These are phyloP conservation scores for Dichotomopilus funicola DNA, from an alignment of 2,329 filamentous ascomycete species.

Conservation along the genomic window DNA sequence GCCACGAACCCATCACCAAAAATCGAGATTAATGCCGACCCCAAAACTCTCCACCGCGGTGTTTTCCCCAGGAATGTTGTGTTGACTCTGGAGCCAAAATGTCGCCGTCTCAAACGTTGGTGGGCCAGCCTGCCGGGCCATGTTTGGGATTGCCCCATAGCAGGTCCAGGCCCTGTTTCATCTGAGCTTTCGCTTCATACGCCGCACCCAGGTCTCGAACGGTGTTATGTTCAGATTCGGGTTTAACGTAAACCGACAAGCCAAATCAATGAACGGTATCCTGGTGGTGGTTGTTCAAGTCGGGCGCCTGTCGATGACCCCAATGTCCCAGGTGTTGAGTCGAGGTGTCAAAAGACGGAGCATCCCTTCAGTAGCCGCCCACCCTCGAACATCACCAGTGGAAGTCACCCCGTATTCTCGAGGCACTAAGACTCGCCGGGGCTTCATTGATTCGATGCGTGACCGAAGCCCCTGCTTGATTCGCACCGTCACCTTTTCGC, in stretches of 20 bases:
- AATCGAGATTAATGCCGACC: constrained; percentile 3
- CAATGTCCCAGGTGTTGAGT: neutral
- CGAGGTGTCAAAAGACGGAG: too few species aligned
- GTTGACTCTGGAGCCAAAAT: constrained; percentile 15
- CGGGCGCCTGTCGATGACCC: neutral
- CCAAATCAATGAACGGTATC: too few species aligned
- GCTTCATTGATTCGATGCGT: constrained; percentile 1
- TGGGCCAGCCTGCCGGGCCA: constrained; percentile 24
- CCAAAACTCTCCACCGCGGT: neutral
- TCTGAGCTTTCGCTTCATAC: constrained; percentile 14
- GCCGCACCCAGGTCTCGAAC: neutral
- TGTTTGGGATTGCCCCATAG: constrained; percentile 27
- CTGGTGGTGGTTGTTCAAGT: too few species aligned
- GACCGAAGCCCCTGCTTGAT: constrained; percentile 10
- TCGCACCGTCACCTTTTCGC: constrained; percentile 2
- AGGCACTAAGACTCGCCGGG: neutral
- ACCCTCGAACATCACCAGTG: too few species aligned
- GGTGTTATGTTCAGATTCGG: too few species aligned
- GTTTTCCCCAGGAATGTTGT: constrained; percentile 1
- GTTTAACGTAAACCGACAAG: too few species aligned
- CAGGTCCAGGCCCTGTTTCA: constrained; percentile 34
- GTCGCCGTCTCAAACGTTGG: constrained; percentile 26
- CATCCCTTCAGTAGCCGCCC: too few species aligned
- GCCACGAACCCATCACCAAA: constrained; percentile 7
- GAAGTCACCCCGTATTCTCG: neutral